Conservation (phyloP, 2,329 filamentous ascomycete genomes). For the Bipolaris gigantea region DNA sequence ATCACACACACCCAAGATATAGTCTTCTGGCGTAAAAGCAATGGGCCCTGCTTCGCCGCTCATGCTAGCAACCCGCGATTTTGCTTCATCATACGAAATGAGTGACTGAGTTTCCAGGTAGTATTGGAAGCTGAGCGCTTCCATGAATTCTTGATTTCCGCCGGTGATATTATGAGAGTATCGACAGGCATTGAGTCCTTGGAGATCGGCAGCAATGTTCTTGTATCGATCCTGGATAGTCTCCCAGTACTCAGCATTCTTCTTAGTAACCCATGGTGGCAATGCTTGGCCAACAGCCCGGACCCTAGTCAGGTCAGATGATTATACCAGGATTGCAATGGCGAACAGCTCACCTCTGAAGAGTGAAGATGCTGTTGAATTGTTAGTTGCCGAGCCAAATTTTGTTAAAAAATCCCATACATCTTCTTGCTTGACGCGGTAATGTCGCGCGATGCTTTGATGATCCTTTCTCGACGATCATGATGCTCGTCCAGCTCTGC, state of each 20-base stretch:
- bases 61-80: constrained; percentile 42
- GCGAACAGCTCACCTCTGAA: constrained; percentile 65
- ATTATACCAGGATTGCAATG: neutral
- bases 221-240: constrained; percentile 72
- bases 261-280: constrained; percentile 68
- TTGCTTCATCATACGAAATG: constrained; percentile 67
- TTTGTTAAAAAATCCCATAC: constrained; percentile 53
- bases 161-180: constrained; percentile 76
- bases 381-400: constrained; percentile 15
- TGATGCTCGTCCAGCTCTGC: constrained; percentile 92
- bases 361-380: constrained; percentile 69
- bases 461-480: constrained; percentile 84
- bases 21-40: constrained; percentile 76
- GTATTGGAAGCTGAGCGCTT: constrained; percentile 84
- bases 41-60: constrained; percentile 54
- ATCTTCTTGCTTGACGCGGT: constrained; percentile 97
- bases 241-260: constrained; percentile 68
- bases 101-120: constrained; percentile 80
- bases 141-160: constrained; percentile 91
- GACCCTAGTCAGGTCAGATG: constrained; percentile 54
- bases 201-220: constrained; percentile 70
- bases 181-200: constrained; percentile 77
- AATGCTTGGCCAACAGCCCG: constrained; percentile 63
- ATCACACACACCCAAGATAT: constrained; percentile 88
- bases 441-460: constrained; percentile 89